phyloP scores from a whole-genome alignment of 2,329 filamentous ascomycete genomes.

The Alternaria sp. region DNA sequence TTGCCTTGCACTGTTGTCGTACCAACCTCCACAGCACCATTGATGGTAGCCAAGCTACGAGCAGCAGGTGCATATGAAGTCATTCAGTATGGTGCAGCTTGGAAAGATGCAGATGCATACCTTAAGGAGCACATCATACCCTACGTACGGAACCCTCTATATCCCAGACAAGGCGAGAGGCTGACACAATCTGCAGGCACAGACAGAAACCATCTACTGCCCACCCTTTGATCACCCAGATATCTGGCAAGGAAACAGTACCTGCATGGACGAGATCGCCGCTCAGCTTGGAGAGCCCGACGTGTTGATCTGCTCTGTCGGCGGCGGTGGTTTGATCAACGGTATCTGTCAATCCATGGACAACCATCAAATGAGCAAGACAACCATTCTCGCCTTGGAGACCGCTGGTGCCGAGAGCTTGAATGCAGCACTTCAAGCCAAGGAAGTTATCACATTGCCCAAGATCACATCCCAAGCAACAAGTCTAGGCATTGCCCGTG shows the following conservation, averaged over 20 bases:
- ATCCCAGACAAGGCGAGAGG: not conserved
- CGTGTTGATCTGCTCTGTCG: slow-evolving; percentile 78
- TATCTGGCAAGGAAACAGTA: slow-evolving; percentile 72
- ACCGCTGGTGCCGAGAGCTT: slow-evolving; percentile 78
- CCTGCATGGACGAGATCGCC: slow-evolving; percentile 63
- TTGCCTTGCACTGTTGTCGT: slow-evolving; percentile 79
- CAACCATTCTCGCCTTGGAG: slow-evolving; percentile 74
- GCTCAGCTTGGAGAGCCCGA: slow-evolving; percentile 63
- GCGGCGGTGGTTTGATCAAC: slow-evolving; percentile 81
- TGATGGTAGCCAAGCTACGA: slow-evolving; percentile 76
- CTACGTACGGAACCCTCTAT: slow-evolving; percentile 27
- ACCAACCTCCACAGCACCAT: slow-evolving; percentile 68
- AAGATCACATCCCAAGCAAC: slow-evolving; percentile 79
- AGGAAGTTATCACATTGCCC: slow-evolving; percentile 68
- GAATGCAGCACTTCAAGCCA: slow-evolving; percentile 65
- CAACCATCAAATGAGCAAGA: slow-evolving; percentile 40
- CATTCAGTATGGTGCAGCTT: slow-evolving; percentile 71
- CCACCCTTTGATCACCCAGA: slow-evolving; percentile 74
- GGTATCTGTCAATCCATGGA: slow-evolving; percentile 77
- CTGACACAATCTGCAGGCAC: slow-evolving; percentile 40
- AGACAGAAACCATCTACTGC: slow-evolving; percentile 63
- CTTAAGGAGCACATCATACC: slow-evolving; percentile 67
- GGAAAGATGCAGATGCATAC: slow-evolving; percentile 74
- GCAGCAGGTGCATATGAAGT: slow-evolving; percentile 73
- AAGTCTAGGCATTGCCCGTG: slow-evolving; percentile 75